Base-by-base conservation (phyloP, 768 basidiomycete genomes). In the Amanita pseudoporphyria region DNA sequence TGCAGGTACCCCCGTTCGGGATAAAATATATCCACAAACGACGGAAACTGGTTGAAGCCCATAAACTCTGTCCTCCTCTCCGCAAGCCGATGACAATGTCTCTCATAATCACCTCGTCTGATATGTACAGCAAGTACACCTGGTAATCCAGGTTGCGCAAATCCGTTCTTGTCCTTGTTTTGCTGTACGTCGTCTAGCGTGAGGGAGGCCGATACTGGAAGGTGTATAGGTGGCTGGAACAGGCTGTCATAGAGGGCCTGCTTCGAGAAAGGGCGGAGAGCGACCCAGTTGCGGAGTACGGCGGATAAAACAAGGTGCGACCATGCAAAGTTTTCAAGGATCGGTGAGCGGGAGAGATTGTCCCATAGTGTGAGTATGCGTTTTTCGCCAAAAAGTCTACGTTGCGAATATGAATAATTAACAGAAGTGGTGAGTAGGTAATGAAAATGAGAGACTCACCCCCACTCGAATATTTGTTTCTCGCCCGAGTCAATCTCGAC, bases 61-160 rank as follows among this genome's bases (percentile, higher is more conserved):
- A 75, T 74, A 57, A 72, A 81, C 1, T 55, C 50, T 0, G 70
- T 55, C 36, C 61, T 58, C 74, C 74, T 76, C 4, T 60, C 52
- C 1, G 71, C 69, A 31, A 81, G 69, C 33, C 74, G 71, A 1
- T 66, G 64, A 53, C 80, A 81, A 54, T 81, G 79, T 1, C 73
- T 65, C 26, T 60, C 68, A 56, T 74, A 82, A 52, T 82, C 81
- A 5, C 81, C 81, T 1, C 78, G 66, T 5, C 79, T 71, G 36
- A 74, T 66, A 46, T 82, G 79, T 6, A 81, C 50, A 1, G 80
- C 80, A 10, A 82, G 57, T 12, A 79, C 64, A 2, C 72, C 74
- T 1, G 62, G 56, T 19, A 77, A 62, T 7, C 64, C 62, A 33
- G 57, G 37, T 4, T 47, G 44, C 9, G 58, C 22, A 10, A 57